phyloP scores from a whole-genome alignment of 768 basidiomycete species.

The Lentinula edodes region DNA sequence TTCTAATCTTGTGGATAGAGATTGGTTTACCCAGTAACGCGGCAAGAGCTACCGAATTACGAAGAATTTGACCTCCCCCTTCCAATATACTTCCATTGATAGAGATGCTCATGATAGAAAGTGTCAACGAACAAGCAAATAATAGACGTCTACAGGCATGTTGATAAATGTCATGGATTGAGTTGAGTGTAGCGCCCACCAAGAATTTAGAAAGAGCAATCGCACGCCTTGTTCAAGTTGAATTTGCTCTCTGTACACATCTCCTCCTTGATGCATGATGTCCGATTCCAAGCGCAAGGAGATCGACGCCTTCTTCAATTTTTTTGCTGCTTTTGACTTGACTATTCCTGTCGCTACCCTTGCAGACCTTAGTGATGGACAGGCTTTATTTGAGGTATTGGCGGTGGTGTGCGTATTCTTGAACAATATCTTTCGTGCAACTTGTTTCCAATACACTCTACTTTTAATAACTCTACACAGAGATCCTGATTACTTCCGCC shows the following conservation, averaged over 20 bases:
- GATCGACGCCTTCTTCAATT: conserved; percentile 75
- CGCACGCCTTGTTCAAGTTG: not conserved
- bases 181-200: too few species aligned
- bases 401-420: conserved; percentile 57
- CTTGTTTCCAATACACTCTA: not conserved
- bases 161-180: too few species aligned
- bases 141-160: not conserved
- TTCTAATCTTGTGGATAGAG: conserved; percentile 55
- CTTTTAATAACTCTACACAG: conserved; percentile 29
- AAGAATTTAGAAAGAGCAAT: not conserved
- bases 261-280: conserved; percentile 16
- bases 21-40: conserved; percentile 58
- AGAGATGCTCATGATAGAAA: conserved; percentile 3
- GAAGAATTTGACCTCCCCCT: conserved; percentile 69
- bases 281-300: conserved; percentile 48
- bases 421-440: conserved; percentile 2
- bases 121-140: not conserved
- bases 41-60: conserved; percentile 65
- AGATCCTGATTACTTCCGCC: conserved; percentile 75
- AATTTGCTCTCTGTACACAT: not conserved
- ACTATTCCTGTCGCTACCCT: conserved; percentile 54
- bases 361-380: conserved; percentile 76
- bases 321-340: conserved; percentile 71
- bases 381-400: conserved; percentile 70
- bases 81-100: conserved; percentile 32